phyloP scores from a whole-genome alignment of 2,329 filamentous ascomycete genomes.

The Ceratocystis alfenasii region DNA sequence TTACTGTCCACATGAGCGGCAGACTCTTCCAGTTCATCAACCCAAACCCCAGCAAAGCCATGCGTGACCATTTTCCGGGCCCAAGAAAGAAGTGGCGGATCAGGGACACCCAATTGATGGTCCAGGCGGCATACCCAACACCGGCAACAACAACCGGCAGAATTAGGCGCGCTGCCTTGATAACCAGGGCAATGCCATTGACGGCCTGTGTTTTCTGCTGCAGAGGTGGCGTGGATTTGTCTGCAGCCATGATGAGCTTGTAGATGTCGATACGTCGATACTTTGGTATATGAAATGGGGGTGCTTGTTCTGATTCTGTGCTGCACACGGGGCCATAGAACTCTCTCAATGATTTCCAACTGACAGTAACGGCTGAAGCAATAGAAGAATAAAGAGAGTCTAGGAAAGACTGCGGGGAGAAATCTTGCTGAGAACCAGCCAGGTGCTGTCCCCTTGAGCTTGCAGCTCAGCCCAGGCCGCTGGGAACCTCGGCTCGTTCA shows the following conservation, averaged over 20 bases:
- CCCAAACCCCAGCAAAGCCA: slow-evolving; percentile 44
- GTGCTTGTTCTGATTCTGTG: not conserved
- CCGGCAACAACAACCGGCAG: slow-evolving; percentile 34
- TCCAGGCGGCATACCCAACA: slow-evolving; percentile 38
- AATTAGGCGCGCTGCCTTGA: slow-evolving; percentile 31
- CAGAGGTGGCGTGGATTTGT: not conserved
- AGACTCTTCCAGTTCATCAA: slow-evolving; percentile 61
- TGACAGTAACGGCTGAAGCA: not conserved
- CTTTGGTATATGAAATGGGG: not conserved
- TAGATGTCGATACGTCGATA: not conserved
- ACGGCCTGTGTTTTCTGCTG: slow-evolving; percentile 18
- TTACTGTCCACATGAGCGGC: slow-evolving; percentile 64
- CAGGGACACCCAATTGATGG: slow-evolving; percentile 33
- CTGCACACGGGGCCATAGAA: not conserved
- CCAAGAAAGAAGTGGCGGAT: slow-evolving; percentile 40
- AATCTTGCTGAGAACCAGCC: not conserved
- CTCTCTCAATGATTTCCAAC: not conserved
- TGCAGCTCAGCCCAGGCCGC: not conserved
- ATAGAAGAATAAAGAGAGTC: not conserved
- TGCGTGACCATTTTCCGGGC: slow-evolving; percentile 41
- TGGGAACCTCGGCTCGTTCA: slow-evolving; percentile 1
- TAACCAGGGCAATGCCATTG: slow-evolving; percentile 25
- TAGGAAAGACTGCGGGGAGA: not conserved
- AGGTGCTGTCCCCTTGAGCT: not conserved
- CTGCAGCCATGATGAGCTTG: not conserved